Percentiles rank a stretch among this genome's conserved stretches.
Conservation (phyloP, 805 yeast species). For the Sugiyamaella valdiviana region DNA sequence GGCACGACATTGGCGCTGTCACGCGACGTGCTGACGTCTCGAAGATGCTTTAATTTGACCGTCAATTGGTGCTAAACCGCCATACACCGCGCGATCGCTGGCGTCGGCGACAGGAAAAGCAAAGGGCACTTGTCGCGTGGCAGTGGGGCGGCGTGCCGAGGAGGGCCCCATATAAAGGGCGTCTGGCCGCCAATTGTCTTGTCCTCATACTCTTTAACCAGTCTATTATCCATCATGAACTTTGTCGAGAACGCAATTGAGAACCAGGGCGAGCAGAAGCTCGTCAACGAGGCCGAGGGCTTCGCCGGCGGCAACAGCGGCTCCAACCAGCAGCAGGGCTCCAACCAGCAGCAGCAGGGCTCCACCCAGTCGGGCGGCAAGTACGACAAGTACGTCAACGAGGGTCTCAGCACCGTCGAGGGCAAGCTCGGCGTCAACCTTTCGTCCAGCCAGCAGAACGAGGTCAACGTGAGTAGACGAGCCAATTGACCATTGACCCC, state of each 20-base stretch:
- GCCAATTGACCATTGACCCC: not conserved
- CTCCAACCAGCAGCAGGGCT: conserved; percentile 2
- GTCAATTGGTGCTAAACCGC: too few relatives aligned
- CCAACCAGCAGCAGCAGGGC: conserved; percentile 6
- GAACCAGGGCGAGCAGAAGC: conserved; percentile 10
- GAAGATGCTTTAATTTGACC: too few relatives aligned
- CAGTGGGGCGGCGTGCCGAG: too few relatives aligned
- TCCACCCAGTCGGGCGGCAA: conserved; percentile 13
- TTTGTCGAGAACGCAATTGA: conserved; percentile 15
- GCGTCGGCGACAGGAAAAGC: too few relatives aligned
- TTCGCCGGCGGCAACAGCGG: conserved; percentile 8
- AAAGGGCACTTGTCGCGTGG: too few relatives aligned
- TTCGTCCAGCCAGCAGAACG: conserved; percentile 13
- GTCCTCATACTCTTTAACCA: not conserved
- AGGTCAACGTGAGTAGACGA: conserved; percentile 13
- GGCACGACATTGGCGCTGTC: too few relatives aligned
- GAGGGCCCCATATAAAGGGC: not conserved
- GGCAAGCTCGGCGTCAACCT: conserved; percentile 17
- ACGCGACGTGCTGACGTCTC: too few relatives aligned
- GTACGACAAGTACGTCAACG: conserved; percentile 29
- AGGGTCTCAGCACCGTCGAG: conserved; percentile 26
- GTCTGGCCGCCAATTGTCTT: not conserved
- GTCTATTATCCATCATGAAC: conserved; percentile 11
- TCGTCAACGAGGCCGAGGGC: conserved; percentile 6
- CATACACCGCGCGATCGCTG: too few relatives aligned